Evolutionary conservation across 345 rosid species (phyloP).

Genomic region (Melaleuca alternifolia): DNA sequence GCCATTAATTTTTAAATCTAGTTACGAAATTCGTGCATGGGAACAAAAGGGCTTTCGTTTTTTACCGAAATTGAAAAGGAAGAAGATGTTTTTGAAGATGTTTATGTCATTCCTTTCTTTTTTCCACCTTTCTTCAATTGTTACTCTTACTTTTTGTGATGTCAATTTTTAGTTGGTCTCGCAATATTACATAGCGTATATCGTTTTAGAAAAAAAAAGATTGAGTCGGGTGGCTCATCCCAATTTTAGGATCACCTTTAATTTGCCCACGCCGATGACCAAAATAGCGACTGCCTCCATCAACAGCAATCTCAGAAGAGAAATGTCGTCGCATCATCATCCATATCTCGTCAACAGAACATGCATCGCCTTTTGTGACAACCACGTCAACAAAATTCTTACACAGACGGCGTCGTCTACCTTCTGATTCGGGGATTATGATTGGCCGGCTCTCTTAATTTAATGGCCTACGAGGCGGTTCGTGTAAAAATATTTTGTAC

Average conservation of each 20-base stretch:
- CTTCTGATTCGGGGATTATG: no score
- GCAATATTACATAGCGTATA: no score
- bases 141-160: neutral
- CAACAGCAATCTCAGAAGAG: neutral
- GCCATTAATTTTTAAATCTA: no score
- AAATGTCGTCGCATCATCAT: neutral
- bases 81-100: no score
- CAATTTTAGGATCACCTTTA: neutral
- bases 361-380: neutral
- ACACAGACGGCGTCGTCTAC: no score
- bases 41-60: no score
- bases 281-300: neutral
- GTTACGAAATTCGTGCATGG: no score
- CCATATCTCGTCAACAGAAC: neutral
- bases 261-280: neutral
- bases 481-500: no score
- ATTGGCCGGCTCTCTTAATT: no score
- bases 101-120: neutral
- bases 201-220: neutral
- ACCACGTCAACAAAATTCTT: no score
- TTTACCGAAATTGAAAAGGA: no score
- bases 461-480: no score
- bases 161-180: neutral
- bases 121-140: neutral
- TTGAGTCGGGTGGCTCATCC: neutral